Evolutionary conservation across 805 yeast species (phyloP).

Genomic region (Candida endomychidarum): DNA sequence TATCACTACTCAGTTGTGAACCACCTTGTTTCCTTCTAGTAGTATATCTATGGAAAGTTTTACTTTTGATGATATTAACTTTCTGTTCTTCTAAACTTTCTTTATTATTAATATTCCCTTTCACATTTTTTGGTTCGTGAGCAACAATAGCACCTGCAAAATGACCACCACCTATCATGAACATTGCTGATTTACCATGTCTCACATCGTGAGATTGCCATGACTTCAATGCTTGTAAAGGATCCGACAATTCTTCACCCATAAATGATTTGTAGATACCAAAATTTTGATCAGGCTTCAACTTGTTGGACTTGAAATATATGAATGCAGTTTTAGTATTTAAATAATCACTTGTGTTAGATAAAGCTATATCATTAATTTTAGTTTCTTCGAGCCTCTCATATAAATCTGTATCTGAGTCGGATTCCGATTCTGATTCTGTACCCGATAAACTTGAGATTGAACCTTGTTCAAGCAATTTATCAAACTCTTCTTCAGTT

Average conservation of each 20-base stretch:
- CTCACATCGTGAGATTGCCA: conserved; percentile 30
- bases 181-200: conserved; percentile 61
- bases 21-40: conserved; percentile 98
- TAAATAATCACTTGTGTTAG: conserved; percentile 31
- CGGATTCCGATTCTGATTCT: conserved; percentile 35
- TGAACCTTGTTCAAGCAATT: conserved; percentile 48
- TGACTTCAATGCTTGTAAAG: conserved; percentile 46
- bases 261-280: conserved; percentile 71
- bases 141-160: conserved; percentile 93
- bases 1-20: conserved; percentile 88
- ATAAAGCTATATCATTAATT: conserved; percentile 4
- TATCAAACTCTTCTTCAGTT: conserved; percentile 59
- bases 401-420: conserved; percentile 19
- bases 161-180: conserved; percentile 98
- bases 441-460: conserved; percentile 61
- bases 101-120: conserved; percentile 50
- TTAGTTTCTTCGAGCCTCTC: conserved; percentile 18
- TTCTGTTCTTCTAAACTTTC: conserved; percentile 57
- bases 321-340: conserved; percentile 73
- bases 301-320: conserved; percentile 49
- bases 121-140: conserved; percentile 57
- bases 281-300: conserved; percentile 50
- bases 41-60: conserved; percentile 91
- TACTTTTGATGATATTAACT: conserved; percentile 67
- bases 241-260: conserved; percentile 42